Evolutionary conservation across 495 filamentous ascomycete species (phyloP), one percentile per base, ranked within the genome.

Genomic region (Filosporella fistucella): DNA sequence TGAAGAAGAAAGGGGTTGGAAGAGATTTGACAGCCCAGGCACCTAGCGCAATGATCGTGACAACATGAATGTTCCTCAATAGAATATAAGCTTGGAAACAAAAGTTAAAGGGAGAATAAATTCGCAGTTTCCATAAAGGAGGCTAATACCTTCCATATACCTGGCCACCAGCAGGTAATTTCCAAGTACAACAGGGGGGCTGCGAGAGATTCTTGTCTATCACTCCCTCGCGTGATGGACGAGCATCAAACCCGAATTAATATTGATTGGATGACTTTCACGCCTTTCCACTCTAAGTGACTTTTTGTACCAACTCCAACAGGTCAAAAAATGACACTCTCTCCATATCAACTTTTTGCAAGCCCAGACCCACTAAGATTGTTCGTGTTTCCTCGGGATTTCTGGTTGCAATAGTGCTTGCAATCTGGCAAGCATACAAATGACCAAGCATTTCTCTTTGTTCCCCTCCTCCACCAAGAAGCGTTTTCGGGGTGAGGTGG

Each of bases 391-490:
- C 93, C 16, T 85, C 71, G 3, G 86, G 82, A 43, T 86, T 71
- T 52, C 80, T 82, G 43, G 79, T 79, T 25, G 78, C 67, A 49
- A 98, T 77, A 11, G 81, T 78, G 56, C 80, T 91, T 5, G 85
- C 93, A 49, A 96, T 87, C 58, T 96, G 90, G 41, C 86, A 85
- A 29, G 89, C 89, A 61, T 89, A 82, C 4, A 95, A 76, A 67
- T 96, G 93, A 21, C 87, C 91, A 14, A 91, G 58, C 0, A 85
- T 86, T 53, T 96, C 89, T 29, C 91, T 75, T 39, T 87, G 84
- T 47, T 85, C 72, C 14, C 80, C 81, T 23, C 87, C 84, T 11
- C 83, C 89, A n/a, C 93, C 93, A 3, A 98, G 73, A 2, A 98
- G 64, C 0, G 93, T 95, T 35, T 82, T 94, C 2, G 93, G 85